Evolutionary conservation across 2,329 filamentous ascomycete species (phyloP), one percentile per base, ranked within the genome.

Genomic region (Parastagonospora nodorum): DNA sequence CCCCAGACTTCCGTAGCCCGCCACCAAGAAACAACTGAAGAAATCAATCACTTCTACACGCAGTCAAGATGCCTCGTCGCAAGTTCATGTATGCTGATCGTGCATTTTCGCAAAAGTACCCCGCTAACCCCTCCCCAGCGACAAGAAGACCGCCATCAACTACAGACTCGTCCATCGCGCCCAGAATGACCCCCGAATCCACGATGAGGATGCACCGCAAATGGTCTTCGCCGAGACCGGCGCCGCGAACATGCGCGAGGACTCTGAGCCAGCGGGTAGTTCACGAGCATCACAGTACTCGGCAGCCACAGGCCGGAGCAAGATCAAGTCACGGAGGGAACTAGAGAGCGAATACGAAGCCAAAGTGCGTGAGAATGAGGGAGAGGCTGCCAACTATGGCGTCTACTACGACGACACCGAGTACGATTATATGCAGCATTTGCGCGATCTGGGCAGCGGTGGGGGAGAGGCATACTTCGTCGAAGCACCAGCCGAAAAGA

Each of bases 351-450:
- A 87, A 70, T 86, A 97, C 42, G 89, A 89, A 1, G 79, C 83
- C 36, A 77, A 77, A 53, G 85, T 96, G 59, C 87, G 92, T 62
- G 83, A 85, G 49, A 97, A 99, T 73, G 94, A 99, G 75, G 95
- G 95, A 64, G 92, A 99, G 77, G 94, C 95, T 8, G 94, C 95
- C 61, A 90, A 89, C 72, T 86, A 97, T 75, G 94, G 94, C 58
- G 85, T 99, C 58, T 99, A 89, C 80, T 99, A 83, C 74, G 95
- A 99, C 75, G 94, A 99, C 76, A 88, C 90, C 58, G 84, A 90
- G 68, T 99, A 99, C 76, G 94, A 99, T 75, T 99, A 99, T 78
- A 99, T 99, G 94, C 94, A 99, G 75, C 94, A 99, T 75, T 80
- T 99, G 82, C 88, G 92, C 48, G 94, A 97, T 64, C 78, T 99